These are phyloP conservation scores for Pseudocercospora fuligena DNA, from an alignment of 2,329 filamentous ascomycete genomes.

Conservation along the genomic window DNA sequence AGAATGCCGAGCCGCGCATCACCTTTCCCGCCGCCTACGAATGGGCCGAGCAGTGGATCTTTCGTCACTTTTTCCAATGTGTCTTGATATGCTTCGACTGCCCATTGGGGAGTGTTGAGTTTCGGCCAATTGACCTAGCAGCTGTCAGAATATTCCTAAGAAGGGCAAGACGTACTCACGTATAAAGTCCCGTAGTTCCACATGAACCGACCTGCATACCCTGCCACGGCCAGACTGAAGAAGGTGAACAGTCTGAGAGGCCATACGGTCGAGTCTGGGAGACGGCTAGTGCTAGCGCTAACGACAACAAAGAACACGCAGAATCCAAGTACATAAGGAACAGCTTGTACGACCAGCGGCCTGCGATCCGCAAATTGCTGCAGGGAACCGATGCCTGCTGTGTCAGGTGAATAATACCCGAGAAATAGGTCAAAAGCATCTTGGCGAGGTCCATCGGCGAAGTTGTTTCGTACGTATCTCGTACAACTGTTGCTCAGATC, in stretches of 20 bases:
- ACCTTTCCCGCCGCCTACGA: conserved; percentile 74
- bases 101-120: conserved; percentile 85
- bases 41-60: conserved; percentile 77
- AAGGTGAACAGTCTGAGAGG: conserved; percentile 82
- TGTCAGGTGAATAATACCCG: conserved; percentile 78
- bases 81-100: conserved; percentile 85
- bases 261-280: conserved; percentile 76
- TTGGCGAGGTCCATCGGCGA: conserved; percentile 88
- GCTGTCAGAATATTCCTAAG: conserved; percentile 1
- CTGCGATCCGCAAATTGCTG: conserved; percentile 82
- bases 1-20: conserved; percentile 80
- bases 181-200: conserved; percentile 87
- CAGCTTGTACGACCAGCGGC: conserved; percentile 86
- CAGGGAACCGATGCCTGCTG: conserved; percentile 70
- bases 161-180: conserved; percentile 65
- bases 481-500: conserved; percentile 88
- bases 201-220: conserved; percentile 78
- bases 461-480: conserved; percentile 92
- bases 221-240: conserved; percentile 73
- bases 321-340: conserved; percentile 88
- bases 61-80: conserved; percentile 81
- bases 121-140: conserved; percentile 97
- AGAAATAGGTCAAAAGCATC: conserved; percentile 96
- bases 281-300: conserved; percentile 71
- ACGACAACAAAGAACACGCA: conserved; percentile 83